Base-by-base conservation (phyloP, 164 flowering plant species). In the Magnolia kwangsiensis region DNA sequence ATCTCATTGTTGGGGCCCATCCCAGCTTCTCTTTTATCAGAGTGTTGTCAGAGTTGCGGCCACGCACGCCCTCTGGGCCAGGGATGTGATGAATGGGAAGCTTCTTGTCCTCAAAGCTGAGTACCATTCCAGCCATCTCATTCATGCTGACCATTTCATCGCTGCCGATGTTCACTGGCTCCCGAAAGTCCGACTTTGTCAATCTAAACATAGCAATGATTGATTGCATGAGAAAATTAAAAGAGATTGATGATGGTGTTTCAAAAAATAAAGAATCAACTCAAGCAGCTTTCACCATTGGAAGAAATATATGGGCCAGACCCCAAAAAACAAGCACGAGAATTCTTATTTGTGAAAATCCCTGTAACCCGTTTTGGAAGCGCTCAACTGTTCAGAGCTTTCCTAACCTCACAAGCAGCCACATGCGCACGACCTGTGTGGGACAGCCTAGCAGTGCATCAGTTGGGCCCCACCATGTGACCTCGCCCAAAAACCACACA, bases 121-220 rank as follows among this genome's bases (percentile, higher is more conserved):
- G 96, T 31, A 95, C 96, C 77, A 95, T 95, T 86, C 91, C 97
- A 50, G 99, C 99, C 99, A 95, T 93, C 84, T 92, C 95, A 50
- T 95, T 93, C 99, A 95, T 95, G 91, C 97, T 93, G 59, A 95
- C 97, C 97, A 92, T 93, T 83, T 95, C 98, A 82, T 95, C 96
- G 77, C 99, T 95, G 77, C 99, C 99, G 74, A 95, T 93, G 77
- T 95, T 92, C 77, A 95, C 93, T 3, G 99, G 99, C 86, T 93
- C 97, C 50, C 93, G 84, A 82, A 93, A 93, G 85, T 92, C 96
- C 1, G 98, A 95, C 84, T 95, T 93, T 8, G 97, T 92, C 90
- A 95, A 87, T 73, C 98, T 91, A 27, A 72, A 82, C 29, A 74
- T 2, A 80, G 4, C 45, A 64, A 18, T 3, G 49, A 16, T 18